Conservation (phyloP, 345 rosid genomes). For the Alliaria petiolata region DNA sequence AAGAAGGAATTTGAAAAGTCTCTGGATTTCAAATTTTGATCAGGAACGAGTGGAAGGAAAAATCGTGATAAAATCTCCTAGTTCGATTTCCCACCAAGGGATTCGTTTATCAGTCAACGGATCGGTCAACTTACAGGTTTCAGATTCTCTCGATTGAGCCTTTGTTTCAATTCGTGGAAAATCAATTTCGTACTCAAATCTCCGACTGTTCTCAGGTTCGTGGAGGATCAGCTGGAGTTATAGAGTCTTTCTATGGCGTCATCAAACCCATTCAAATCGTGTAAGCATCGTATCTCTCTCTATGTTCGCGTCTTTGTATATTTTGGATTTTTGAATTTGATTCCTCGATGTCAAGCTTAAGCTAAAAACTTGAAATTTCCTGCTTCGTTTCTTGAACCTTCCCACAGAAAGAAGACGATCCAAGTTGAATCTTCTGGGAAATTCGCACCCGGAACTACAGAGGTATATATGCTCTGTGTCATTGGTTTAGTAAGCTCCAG, state of each 20-base stretch:
- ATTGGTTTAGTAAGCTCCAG: not conserved
- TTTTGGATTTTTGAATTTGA: not conserved
- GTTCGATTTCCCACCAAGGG: conserved; percentile 68
- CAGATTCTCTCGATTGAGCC: not conserved
- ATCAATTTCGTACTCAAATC: not conserved
- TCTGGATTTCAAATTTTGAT: not conserved
- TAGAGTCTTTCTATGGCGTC: conserved; percentile 77
- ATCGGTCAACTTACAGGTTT: conserved; percentile 74
- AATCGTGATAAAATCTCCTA: conserved; percentile 62
- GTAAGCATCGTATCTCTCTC: conserved; percentile 37
- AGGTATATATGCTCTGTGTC: conserved; percentile 42
- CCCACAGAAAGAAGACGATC: conserved; percentile 53
- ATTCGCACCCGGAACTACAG: conserved; percentile 76
- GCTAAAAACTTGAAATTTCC: not conserved
- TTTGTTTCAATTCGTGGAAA: not conserved
- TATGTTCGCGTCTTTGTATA: not conserved
- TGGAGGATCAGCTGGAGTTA: conserved; percentile 87
- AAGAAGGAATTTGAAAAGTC: not conserved
- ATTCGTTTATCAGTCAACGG: conserved; percentile 65
- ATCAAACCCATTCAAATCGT: conserved; percentile 68
- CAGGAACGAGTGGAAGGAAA: conserved; percentile 76
- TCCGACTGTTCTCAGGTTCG: conserved; percentile 47
- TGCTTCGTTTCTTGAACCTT: not conserved
- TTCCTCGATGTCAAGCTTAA: not conserved
- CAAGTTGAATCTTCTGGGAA: conserved; percentile 67